A percentile compares a stretch with the other conserved stretches of the same genome.
phyloP scores from a whole-genome alignment of 257 asterid species.

The Voacanga thouarsii region DNA sequence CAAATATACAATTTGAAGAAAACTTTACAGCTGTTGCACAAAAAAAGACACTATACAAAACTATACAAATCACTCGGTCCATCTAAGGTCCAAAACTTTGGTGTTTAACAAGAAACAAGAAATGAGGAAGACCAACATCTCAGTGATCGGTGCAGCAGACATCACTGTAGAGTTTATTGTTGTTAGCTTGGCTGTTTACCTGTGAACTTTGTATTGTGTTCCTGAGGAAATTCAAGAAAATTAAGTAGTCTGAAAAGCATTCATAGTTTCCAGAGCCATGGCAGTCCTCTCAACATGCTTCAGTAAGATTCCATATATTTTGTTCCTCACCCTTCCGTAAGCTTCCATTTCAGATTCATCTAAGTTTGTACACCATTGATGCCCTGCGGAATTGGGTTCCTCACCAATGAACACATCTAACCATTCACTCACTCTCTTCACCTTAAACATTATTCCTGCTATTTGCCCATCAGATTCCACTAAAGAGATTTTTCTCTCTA shows the following conservation, averaged over 20 bases:
- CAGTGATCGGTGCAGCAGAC: not conserved
- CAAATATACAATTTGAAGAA: not conserved
- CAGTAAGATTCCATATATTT: constrained; percentile 55
- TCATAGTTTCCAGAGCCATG: constrained; percentile 35
- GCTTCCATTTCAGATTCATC: constrained; percentile 42
- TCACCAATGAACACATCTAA: constrained; percentile 41
- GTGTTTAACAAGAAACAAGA: not conserved
- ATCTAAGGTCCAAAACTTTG: not conserved
- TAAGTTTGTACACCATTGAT: constrained; percentile 10
- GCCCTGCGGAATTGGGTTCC: constrained; percentile 22
- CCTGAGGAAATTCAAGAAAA: not conserved
- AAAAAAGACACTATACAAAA: not conserved
- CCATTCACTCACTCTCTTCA: constrained; percentile 66
- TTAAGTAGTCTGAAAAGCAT: not conserved
- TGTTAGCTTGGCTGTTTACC: not conserved
- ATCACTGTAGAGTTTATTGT: not conserved
- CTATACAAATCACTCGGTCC: not conserved
- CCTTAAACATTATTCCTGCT: constrained; percentile 51
- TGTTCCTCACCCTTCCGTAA: constrained; percentile 51
- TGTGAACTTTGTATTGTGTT: not conserved
- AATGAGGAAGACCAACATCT: not conserved
- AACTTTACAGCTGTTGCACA: not conserved
- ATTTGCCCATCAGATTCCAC: constrained; percentile 31
- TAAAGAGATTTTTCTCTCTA: constrained; percentile 37
- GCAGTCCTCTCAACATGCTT: constrained; percentile 68